Base-by-base conservation (phyloP, 2,329 filamentous ascomycete species). In the Trichoderma citrinoviride region DNA sequence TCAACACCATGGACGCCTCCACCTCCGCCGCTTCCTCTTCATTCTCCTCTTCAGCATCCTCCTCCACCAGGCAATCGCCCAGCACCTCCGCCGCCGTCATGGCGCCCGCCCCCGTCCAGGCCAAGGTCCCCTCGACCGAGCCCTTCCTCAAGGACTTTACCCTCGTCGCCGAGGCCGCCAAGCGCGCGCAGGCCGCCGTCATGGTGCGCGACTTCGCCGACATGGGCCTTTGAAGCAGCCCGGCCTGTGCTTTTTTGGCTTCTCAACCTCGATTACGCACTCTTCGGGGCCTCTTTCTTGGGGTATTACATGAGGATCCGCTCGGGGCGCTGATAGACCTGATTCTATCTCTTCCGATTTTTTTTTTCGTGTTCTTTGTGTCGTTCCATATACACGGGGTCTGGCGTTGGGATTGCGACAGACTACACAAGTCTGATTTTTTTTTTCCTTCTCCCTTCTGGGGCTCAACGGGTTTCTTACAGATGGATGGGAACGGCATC, bases 141-240 rank as follows among this genome's bases (percentile, higher is more conserved):
- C 69, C 78, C 29, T 93, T 93, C 74, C 83, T 96, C 66, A 87
- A 89, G 71, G 90, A 96, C 77, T 91, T 94, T 73, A 94, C 86
- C 65, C 85, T 97, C 33, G 85, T 97, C 47, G 93, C 93, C 41
- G 94, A 98, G 81, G 94, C 94, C 2, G 94, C 93, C 49, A 97
- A 96, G 79, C 84, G 93, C 47, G 94, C 94, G 10, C 92, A 97
- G 78, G 91, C 97, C 83, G 92, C 92, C 47, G 88, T 93, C 72
- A 81, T 97, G 75, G 90, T 93, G 83, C 85, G 93, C 67, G 94
- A 97, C 77, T 84, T 98, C 73, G 92, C 92, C 72, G 86, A 87
- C 68, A 84, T 90, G 73, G 86, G 85, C 61, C 77, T 92, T 53
- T 65, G 50, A 56, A 25, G 17, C 8, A 19, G 19, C 17, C 85